Percentiles rank a stretch among this genome's conserved stretches.
Evolutionary conservation across 2,329 filamentous ascomycete species (phyloP).

Genomic region (Dichotomopilus funicola): DNA sequence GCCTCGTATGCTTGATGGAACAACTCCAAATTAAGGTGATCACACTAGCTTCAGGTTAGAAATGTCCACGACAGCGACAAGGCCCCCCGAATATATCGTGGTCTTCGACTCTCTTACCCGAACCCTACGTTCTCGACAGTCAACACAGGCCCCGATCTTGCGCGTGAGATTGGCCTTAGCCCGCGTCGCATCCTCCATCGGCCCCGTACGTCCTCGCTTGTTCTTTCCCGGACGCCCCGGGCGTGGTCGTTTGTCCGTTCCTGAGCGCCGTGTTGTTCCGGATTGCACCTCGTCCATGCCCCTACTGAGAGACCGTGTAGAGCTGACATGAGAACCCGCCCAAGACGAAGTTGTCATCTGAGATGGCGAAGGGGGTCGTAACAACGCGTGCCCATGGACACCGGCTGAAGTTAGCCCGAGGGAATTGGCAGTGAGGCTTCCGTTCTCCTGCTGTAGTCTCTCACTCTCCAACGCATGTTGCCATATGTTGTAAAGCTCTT

Average conservation of each 20-base stretch:
- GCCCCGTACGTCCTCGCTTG: constrained; percentile 12
- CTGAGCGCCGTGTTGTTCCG: not conserved
- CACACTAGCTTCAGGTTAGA: constrained; percentile 20
- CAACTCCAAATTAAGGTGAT: constrained; percentile 14
- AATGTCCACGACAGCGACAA: not conserved
- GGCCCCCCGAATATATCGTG: not conserved
- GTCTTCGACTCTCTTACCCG: constrained; percentile 9
- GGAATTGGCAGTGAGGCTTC: constrained; percentile 2
- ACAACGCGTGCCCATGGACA: not conserved
- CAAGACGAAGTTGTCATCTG: constrained; percentile 14
- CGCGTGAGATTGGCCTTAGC: constrained; percentile 21
- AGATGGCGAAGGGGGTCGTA: constrained; percentile 10
- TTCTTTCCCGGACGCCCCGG: constrained; percentile 1
- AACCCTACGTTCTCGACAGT: constrained; percentile 21
- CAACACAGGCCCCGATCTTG: constrained; percentile 19
- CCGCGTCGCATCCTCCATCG: constrained; percentile 10
- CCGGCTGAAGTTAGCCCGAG: not conserved
- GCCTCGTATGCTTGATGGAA: constrained; percentile 17
- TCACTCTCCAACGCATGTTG: not conserved
- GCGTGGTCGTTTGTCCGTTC: constrained; percentile 6
- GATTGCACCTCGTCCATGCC: constrained; percentile 3
- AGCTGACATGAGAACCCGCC: constrained; percentile 15
- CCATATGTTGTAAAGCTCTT: constrained; percentile 20
- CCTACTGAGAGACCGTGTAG: constrained; percentile 9
- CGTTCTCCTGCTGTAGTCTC: constrained; percentile 8